Evolutionary conservation across 164 flowering plant genomes (phyloP).

Genomic region (Aristolochia contorta): DNA sequence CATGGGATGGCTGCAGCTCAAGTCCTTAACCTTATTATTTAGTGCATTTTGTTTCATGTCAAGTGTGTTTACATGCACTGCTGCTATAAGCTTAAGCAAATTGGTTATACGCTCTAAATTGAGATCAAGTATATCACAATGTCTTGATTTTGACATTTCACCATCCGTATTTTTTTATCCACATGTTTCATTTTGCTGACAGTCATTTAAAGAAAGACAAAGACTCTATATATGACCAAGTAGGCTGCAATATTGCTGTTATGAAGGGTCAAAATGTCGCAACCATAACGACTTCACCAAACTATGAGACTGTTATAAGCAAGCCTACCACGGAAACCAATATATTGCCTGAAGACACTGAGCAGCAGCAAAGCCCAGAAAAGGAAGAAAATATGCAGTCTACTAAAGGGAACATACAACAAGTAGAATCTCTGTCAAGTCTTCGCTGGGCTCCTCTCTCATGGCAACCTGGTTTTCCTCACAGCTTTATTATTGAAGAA

Average conservation of each 20-base stretch:
- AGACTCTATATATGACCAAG: conserved; percentile 22
- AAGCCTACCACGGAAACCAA: background rate
- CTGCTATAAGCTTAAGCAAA: too few species aligned
- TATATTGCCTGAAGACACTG: background rate
- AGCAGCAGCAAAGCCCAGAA: conserved; percentile 1
- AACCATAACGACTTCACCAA: conserved; percentile 23
- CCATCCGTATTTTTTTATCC: background rate
- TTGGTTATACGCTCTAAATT: background rate
- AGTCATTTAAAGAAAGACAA: conserved; percentile 35
- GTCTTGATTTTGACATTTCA: background rate
- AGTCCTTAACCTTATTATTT: too few species aligned
- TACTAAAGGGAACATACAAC: background rate
- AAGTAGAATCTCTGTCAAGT: conserved; percentile 9
- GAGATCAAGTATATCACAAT: background rate
- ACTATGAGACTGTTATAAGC: background rate
- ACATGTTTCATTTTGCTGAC: conserved; percentile 8
- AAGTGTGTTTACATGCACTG: too few species aligned
- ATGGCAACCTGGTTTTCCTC: conserved; percentile 28
- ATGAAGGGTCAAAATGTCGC: conserved; percentile 34
- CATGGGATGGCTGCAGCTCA: too few species aligned
- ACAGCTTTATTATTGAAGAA: conserved; percentile 18
- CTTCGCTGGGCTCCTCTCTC: conserved; percentile 33
- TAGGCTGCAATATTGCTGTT: conserved; percentile 36
- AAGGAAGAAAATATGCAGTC: background rate
- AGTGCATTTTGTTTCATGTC: too few species aligned